Evolutionary conservation across 495 filamentous ascomycete species (phyloP).

Genomic region (Echria macrotheca): DNA sequence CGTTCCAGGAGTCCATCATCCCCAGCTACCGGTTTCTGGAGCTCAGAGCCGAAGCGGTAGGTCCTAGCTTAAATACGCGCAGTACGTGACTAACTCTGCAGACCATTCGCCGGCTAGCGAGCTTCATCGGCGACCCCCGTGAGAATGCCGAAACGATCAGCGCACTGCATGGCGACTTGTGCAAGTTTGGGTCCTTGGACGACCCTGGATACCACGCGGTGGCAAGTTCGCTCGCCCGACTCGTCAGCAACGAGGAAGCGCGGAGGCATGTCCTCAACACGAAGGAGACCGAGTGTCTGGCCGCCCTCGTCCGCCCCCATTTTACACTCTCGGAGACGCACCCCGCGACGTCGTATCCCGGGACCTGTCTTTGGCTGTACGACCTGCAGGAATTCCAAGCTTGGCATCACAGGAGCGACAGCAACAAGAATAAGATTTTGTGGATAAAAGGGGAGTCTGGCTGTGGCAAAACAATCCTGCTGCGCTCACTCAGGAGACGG

Average conservation of each 20-base stretch:
- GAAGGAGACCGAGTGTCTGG: conserved; percentile 27
- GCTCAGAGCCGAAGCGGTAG: conserved; percentile 20
- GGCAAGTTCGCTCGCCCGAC: conserved; percentile 10
- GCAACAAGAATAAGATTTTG: conserved; percentile 29
- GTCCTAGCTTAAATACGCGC: too few species aligned
- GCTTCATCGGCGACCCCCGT: conserved; percentile 29
- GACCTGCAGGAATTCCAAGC: conserved; percentile 29
- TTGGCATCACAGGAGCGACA: conserved; percentile 31
- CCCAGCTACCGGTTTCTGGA: conserved; percentile 15
- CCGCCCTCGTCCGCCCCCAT: conserved; percentile 15
- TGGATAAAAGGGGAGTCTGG: conserved; percentile 33
- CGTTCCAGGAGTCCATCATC: conserved; percentile 31
- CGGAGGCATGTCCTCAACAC: conserved; percentile 19
- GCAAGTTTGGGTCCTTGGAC: conserved; percentile 26
- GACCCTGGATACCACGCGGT: conserved; percentile 26
- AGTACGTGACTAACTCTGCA: too few species aligned
- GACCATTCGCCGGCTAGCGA: conserved; percentile 24
- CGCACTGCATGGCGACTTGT: conserved; percentile 27
- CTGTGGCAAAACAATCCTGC: conserved; percentile 32
- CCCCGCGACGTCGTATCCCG: conserved; percentile 24
- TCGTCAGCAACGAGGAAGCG: conserved; percentile 21
- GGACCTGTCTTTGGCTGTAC: conserved; percentile 34
- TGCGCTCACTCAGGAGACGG: conserved; percentile 22
- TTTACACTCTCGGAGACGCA: conserved; percentile 13
- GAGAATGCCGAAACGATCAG: conserved; percentile 29